Evolutionary conservation across 1,139 yeast genomes (phyloP).

Genomic region (Suhomyces coccinellae): DNA sequence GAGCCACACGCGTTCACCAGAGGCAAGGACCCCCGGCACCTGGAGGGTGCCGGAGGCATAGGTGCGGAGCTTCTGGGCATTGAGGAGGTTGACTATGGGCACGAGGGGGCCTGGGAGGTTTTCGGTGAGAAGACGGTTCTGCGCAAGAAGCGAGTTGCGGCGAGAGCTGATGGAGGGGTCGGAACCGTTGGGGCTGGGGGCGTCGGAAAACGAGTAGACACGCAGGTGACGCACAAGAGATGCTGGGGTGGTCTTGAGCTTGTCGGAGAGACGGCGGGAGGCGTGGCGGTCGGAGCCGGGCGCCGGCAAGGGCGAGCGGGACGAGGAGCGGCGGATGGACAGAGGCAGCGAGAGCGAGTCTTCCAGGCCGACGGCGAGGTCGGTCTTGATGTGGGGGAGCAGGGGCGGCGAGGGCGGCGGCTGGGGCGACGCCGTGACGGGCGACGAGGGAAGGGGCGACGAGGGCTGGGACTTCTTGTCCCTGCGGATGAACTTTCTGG

Average conservation of each 20-base stretch:
- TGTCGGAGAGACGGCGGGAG: conserved; percentile 24
- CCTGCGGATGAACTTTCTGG: conserved; percentile 5
- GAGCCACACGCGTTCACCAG: conserved; percentile 30
- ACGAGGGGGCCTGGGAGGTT: conserved; percentile 39
- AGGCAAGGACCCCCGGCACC: conserved; percentile 21
- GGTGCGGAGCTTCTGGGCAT: conserved; percentile 43
- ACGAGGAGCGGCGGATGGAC: conserved; percentile 6
- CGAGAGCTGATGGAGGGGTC: conserved; percentile 8
- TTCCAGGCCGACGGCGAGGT: background rate
- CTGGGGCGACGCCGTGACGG: background rate
- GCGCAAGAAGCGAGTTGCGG: conserved; percentile 13
- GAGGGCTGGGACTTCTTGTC: conserved; percentile 1
- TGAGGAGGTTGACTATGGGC: conserved; percentile 44
- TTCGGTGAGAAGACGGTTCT: conserved; percentile 27
- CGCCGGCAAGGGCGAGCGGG: conserved; percentile 15
- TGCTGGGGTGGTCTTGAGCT: conserved; percentile 37
- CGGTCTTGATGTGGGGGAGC: conserved; percentile 5
- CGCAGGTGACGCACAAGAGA: conserved; percentile 42
- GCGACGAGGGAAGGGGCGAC: background rate
- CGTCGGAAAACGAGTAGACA: conserved; percentile 26
- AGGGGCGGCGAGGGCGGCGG: conserved; percentile 1
- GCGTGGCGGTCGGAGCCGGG: conserved; percentile 5
- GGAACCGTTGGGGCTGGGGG: conserved; percentile 12
- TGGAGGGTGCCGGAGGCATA: conserved; percentile 37
- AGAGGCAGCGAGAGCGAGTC: conserved; percentile 1